Conservation (phyloP, 148 eudicot species). For the Cornus suecica region DNA sequence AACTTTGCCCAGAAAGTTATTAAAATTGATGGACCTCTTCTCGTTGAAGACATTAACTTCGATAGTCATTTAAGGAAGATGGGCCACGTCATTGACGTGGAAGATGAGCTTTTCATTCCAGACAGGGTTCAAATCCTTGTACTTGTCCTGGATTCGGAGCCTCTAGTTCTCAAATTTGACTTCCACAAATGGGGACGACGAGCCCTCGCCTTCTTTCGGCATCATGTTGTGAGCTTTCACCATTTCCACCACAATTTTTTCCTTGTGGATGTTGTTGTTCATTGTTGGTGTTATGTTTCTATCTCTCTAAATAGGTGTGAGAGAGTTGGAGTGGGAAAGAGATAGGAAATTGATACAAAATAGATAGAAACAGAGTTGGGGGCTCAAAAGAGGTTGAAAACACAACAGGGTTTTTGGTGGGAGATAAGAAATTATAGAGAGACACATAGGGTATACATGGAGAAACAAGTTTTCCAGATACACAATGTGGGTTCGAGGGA, state of each 20-base stretch:
- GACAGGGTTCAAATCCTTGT: slow-evolving; percentile 70
- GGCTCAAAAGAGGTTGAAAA: not conserved
- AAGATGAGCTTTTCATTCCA: slow-evolving; percentile 92
- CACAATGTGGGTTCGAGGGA: too few relatives aligned
- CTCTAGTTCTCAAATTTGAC: slow-evolving; percentile 73
- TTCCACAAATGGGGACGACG: slow-evolving; percentile 86
- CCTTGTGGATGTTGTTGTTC: slow-evolving; percentile 31
- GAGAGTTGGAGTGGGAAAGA: not conserved
- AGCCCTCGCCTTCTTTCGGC: slow-evolving; percentile 96
- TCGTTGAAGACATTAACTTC: slow-evolving; percentile 79
- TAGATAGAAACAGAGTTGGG: not conserved
- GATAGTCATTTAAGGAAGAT: slow-evolving; percentile 68
- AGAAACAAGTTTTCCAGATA: too few relatives aligned
- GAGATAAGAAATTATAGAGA: not conserved
- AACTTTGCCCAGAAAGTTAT: slow-evolving; percentile 75
- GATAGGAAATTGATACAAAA: not conserved
- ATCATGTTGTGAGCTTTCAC: slow-evolving; percentile 83
- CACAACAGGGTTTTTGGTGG: not conserved
- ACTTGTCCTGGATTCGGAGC: slow-evolving; percentile 58
- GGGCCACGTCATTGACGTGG: slow-evolving; percentile 50
- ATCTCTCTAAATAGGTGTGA: not conserved
- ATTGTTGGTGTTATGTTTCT: slow-evolving; percentile 17
- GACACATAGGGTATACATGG: too few relatives aligned
- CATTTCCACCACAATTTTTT: slow-evolving; percentile 86
- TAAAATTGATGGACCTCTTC: slow-evolving; percentile 55